These are phyloP conservation scores for Angomonas ambiguus DNA, from an alignment of 208 protist species.

Conservation along the genomic window DNA sequence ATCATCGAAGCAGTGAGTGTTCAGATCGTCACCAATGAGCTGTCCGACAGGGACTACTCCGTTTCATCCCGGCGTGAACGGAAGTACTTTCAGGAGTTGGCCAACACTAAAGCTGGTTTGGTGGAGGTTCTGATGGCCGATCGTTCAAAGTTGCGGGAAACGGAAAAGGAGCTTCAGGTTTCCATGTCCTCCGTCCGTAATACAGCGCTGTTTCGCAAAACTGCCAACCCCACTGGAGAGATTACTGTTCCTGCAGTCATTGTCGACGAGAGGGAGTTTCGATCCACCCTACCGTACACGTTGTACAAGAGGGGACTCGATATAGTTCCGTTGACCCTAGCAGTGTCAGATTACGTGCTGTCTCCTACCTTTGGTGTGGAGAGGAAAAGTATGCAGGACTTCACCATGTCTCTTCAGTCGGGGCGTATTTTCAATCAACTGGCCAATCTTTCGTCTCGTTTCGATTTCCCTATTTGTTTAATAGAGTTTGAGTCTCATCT, in stretches of 20 bases:
- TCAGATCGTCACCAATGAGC: constrained; percentile 54
- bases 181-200: constrained; percentile 17
- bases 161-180: constrained; percentile 48
- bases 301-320: constrained; percentile 67
- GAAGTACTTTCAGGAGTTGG: constrained; percentile 60
- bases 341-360: constrained; percentile 82
- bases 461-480: constrained; percentile 57
- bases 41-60: constrained; percentile 32
- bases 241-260: constrained; percentile 45
- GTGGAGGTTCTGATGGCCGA: constrained; percentile 62
- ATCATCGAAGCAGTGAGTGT: constrained; percentile 34
- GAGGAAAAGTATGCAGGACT: constrained; percentile 79
- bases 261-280: constrained; percentile 87
- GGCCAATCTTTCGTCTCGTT: constrained; percentile 49
- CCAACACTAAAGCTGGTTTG: constrained; percentile 71
- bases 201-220: neutral
- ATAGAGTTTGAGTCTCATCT: constrained; percentile 67
- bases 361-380: constrained; percentile 72
- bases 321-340: constrained; percentile 73
- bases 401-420: constrained; percentile 62
- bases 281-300: constrained; percentile 67
- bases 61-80: constrained; percentile 40
- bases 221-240: no score
- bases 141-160: constrained; percentile 36
- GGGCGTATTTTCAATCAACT: constrained; percentile 74